A percentile compares a stretch with the other conserved stretches of the same genome.
phyloP scores from a whole-genome alignment of 2,329 filamentous ascomycete genomes.

The Mycogone perniciosa region DNA sequence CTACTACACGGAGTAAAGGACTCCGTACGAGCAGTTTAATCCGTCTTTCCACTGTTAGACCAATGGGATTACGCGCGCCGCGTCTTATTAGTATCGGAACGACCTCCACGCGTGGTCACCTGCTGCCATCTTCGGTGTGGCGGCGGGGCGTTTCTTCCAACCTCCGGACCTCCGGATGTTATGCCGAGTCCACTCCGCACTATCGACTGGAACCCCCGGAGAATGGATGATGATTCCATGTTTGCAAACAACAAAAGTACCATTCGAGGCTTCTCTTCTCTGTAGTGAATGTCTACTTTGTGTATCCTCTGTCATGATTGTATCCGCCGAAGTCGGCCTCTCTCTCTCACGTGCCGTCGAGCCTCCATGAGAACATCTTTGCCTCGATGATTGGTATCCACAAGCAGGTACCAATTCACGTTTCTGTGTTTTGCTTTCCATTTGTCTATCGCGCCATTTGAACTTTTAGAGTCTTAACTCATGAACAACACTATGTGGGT shows the following conservation, averaged over 20 bases:
- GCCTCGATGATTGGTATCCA: background rate
- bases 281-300: background rate
- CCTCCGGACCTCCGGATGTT: background rate
- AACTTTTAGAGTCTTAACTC: background rate
- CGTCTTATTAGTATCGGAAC: conserved; percentile 2
- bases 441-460: background rate
- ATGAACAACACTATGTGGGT: too few relatives aligned
- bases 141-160: too few relatives aligned
- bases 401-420: background rate
- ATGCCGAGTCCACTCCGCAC: background rate
- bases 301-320: background rate
- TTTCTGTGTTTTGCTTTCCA: background rate
- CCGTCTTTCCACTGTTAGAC: too few relatives aligned
- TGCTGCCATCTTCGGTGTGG: background rate
- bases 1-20: too few relatives aligned
- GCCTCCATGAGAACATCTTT: background rate
- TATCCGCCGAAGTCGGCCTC: background rate
- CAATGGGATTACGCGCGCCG: conserved; percentile 6
- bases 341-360: background rate
- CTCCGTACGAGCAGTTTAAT: too few relatives aligned
- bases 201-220: too few relatives aligned
- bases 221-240: background rate
- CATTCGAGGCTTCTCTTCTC: background rate
- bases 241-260: background rate
- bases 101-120: conserved; percentile 9